These are phyloP conservation scores for Penicillium sp. DNA, from an alignment of 2,329 filamentous ascomycete genomes.

Conservation along the genomic window DNA sequence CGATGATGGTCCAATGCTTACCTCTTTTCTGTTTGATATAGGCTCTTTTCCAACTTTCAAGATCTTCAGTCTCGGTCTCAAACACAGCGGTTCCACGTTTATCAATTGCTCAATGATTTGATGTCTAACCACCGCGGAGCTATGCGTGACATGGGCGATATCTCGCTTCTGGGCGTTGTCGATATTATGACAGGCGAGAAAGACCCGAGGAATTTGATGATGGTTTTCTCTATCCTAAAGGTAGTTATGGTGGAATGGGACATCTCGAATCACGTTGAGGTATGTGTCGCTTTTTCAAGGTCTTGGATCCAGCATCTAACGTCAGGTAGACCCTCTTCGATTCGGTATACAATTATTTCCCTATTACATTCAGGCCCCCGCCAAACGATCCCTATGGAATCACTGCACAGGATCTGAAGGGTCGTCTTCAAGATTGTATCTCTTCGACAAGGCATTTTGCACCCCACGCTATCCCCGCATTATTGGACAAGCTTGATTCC, in stretches of 20 bases:
- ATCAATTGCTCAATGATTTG: conserved; percentile 61
- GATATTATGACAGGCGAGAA: conserved; percentile 68
- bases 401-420: conserved; percentile 66
- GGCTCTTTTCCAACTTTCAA: conserved; percentile 53
- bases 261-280: conserved; percentile 59
- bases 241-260: conserved; percentile 69
- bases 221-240: conserved; percentile 66
- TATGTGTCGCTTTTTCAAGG: conserved; percentile 25
- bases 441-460: conserved; percentile 62
- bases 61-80: conserved; percentile 62
- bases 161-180: conserved; percentile 61
- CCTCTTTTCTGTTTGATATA: conserved; percentile 21
- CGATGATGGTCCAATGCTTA: conserved; percentile 15
- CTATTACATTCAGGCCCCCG: conserved; percentile 68
- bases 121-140: conserved; percentile 62
- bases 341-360: conserved; percentile 70
- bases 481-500: conserved; percentile 68
- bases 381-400: conserved; percentile 69
- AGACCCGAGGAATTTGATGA: conserved; percentile 68
- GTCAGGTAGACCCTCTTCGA: conserved; percentile 57
- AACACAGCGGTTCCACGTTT: conserved; percentile 63
- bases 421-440: conserved; percentile 63
- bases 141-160: conserved; percentile 57
- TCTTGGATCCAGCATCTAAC: conserved; percentile 16
- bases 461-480: conserved; percentile 64